A percentile compares a stretch with the other conserved stretches of the same genome.
phyloP scores from a whole-genome alignment of 2,329 filamentous ascomycete species.

The Alternaria brassicicola region DNA sequence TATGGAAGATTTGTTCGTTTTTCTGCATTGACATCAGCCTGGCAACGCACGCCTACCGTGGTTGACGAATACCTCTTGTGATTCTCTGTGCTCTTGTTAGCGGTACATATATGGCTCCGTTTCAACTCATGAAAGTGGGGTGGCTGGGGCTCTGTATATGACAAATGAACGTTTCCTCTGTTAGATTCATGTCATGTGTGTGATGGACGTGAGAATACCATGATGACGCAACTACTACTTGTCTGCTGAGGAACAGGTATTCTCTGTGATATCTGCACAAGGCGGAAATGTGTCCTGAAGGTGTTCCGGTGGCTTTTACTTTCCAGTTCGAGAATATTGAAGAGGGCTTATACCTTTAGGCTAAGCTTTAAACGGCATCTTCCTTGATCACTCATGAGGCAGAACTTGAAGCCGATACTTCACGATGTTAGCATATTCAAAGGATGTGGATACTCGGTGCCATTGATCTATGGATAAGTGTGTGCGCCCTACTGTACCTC shows the following conservation, averaged over 20 bases:
- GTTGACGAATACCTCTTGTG: constrained; percentile 18
- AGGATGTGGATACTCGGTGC: no score
- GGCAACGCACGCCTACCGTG: constrained; percentile 13
- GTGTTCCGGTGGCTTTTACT: no score
- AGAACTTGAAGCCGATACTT: no score
- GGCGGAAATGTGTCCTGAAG: no score
- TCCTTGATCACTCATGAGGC: no score
- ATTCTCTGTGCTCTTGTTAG: constrained; percentile 36
- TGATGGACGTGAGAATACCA: background rate
- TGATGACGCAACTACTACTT: background rate
- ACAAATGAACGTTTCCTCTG: constrained; percentile 17
- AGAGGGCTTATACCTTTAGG: no score
- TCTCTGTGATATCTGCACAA: no score
- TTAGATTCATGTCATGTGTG: background rate
- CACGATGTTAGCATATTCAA: no score
- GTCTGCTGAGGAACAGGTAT: background rate
- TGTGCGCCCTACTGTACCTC: no score
- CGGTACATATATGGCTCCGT: constrained; percentile 32
- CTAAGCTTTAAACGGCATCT: no score
- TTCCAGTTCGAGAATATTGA: no score
- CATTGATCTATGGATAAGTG: no score
- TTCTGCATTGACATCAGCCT: constrained; percentile 25
- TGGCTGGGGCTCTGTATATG: constrained; percentile 13
- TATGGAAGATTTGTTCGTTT: constrained; percentile 44
- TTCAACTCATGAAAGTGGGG: constrained; percentile 18